Evolutionary conservation across 2,329 filamentous ascomycete genomes (phyloP).

Genomic region (Amauroascus verrucosus): DNA sequence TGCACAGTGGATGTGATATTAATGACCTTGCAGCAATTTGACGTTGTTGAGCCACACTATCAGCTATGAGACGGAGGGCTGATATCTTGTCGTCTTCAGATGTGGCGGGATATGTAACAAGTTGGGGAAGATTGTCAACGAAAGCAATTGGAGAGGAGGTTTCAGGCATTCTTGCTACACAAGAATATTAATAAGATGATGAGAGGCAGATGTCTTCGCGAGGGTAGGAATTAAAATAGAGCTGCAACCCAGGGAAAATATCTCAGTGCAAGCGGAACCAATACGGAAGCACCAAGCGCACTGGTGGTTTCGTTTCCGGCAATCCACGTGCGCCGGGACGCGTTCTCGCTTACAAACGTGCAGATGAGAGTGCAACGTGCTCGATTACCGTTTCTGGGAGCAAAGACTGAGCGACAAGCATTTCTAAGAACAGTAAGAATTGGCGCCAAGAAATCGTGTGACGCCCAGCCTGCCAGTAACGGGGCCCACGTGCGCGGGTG

Average conservation of each 20-base stretch:
- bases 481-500: slow-evolving; percentile 1
- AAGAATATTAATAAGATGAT: not conserved
- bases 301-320: not conserved
- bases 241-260: not conserved
- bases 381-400: not conserved
- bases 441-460: not conserved
- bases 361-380: too few relatives aligned
- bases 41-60: slow-evolving; percentile 73
- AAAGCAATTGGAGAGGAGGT: not conserved
- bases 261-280: not conserved
- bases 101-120: slow-evolving; percentile 31
- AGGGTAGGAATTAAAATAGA: not conserved
- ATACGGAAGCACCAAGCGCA: not conserved
- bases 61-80: slow-evolving; percentile 65
- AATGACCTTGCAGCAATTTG: slow-evolving; percentile 55
- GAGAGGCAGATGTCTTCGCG: not conserved
- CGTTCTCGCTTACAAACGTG: not conserved
- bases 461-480: not conserved
- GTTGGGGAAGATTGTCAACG: slow-evolving; percentile 13
- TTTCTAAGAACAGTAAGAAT: not conserved
- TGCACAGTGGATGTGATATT: slow-evolving; percentile 49
- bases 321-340: not conserved
- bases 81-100: slow-evolving; percentile 52
- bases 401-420: not conserved
- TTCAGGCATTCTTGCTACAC: not conserved